Base-by-base conservation (phyloP, 768 basidiomycete species). In the Kwoniella heveanensis region DNA sequence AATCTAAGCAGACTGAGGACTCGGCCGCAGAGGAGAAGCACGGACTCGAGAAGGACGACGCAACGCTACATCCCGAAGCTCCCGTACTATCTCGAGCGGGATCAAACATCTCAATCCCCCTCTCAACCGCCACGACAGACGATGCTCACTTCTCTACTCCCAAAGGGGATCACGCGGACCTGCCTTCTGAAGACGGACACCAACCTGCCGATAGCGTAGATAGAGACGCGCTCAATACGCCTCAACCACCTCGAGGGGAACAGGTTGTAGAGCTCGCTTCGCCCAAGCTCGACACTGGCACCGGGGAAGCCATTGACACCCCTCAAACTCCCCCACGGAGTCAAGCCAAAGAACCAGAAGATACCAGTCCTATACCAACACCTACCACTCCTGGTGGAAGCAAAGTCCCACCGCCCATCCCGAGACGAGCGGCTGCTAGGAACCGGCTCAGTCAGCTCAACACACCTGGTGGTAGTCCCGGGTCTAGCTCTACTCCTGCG, bases 61-160 rank as follows among this genome's bases (percentile, higher is more conserved):
- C 48, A 24, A 49, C 48, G 17, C 22, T 24, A n/a, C 49, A 47
- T 12, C 3, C 47, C 39, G 48, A 49, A 48, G 39, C 47, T 22
- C 57, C 57, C 1, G 21, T 22, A 7, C n/a, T 59, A 13, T 59
- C 57, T 1, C 39, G 67, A 47, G 54, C 49, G 9, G 49, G 39
- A 15, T 62, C 64, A 29, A 58, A 26, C 21, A 17, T 55, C 27
- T 62, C 57, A 17, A 32, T 57, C 51, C 32, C 48, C 4, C 53
- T 62, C 51, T 24, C 53, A 2, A 39, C 47, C 57, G 17, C 60
- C 13, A 70, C 69, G 29, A 67, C 60, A 8, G 69, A 69, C 36
- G 67, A 67, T 22, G 65, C 61, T 17, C 30, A 36, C 5, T 76
- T 76, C 60, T 67, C 62, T 15, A 76, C 74, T 25, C 74, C 74